phyloP scores from a whole-genome alignment of 1,139 yeast genomes.

The Pichia norvegensis region DNA sequence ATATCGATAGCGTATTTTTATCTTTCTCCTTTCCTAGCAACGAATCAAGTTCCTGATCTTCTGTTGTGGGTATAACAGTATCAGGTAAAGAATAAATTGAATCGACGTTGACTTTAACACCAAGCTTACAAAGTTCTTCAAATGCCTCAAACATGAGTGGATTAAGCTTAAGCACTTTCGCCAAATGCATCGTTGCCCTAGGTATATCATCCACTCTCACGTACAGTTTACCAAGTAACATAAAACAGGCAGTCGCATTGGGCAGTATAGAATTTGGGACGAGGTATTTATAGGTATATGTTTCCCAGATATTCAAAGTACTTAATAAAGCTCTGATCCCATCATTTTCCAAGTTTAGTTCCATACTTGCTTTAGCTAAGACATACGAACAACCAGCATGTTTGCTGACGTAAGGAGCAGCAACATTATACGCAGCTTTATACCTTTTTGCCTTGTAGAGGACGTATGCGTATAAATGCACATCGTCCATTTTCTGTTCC shows the following conservation, averaged over 20 bases:
- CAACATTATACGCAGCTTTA: slow-evolving; percentile 51
- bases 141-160: slow-evolving; percentile 86
- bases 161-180: slow-evolving; percentile 60
- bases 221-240: slow-evolving; percentile 66
- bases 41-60: slow-evolving; percentile 6
- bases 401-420: slow-evolving; percentile 31
- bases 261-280: slow-evolving; percentile 35
- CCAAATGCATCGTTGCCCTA: slow-evolving; percentile 59
- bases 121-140: slow-evolving; percentile 64
- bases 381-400: slow-evolving; percentile 69
- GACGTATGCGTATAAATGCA: slow-evolving; percentile 58
- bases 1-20: slow-evolving; percentile 5
- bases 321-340: slow-evolving; percentile 57
- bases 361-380: slow-evolving; percentile 58
- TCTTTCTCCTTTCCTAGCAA: slow-evolving; percentile 1
- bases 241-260: slow-evolving; percentile 56
- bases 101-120: slow-evolving; percentile 57
- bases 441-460: slow-evolving; percentile 47
- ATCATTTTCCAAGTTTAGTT: slow-evolving; percentile 47
- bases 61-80: neutral
- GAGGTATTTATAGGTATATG: neutral
- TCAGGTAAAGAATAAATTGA: slow-evolving; percentile 39
- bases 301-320: slow-evolving; percentile 30
- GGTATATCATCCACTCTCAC: slow-evolving; percentile 50
- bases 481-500: slow-evolving; percentile 35